phyloP scores from a whole-genome alignment of 345 rosid species.

The Excoecaria agallocha region DNA sequence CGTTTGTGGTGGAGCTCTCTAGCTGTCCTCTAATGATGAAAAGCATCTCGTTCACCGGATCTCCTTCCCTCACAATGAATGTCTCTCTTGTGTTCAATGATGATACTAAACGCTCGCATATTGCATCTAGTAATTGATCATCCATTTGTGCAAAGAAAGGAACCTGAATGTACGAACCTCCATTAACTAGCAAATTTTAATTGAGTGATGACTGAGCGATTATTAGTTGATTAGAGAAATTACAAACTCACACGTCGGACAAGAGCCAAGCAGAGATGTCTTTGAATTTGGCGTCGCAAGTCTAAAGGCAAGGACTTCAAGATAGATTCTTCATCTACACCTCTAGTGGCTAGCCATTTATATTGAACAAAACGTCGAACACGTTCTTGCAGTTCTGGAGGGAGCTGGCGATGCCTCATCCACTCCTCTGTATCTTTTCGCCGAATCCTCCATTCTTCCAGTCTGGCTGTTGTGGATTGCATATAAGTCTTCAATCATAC shows the following conservation, averaged over 20 bases:
- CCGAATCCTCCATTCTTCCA: constrained; percentile 5
- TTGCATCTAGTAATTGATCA: constrained; percentile 11
- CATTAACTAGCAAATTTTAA: too few relatives aligned
- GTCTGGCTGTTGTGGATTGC: constrained; percentile 10
- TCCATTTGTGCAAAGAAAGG: constrained; percentile 12
- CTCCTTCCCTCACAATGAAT: constrained; percentile 6
- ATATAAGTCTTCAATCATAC: constrained; percentile 1
- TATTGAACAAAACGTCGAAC: constrained; percentile 11
- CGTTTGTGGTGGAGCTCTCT: constrained; percentile 2
- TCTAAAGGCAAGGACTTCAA: constrained; percentile 3
- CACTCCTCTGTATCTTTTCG: constrained; percentile 10
- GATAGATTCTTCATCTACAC: constrained; percentile 11
- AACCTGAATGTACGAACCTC: neutral
- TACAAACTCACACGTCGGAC: constrained; percentile 4
- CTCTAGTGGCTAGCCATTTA: constrained; percentile 7
- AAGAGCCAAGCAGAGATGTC: constrained; percentile 12
- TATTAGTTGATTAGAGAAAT: too few relatives aligned
- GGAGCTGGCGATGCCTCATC: constrained; percentile 10
- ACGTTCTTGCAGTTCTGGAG: constrained; percentile 5
- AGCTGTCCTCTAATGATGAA: constrained; percentile 8
- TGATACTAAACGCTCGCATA: neutral
- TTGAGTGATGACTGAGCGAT: too few relatives aligned
- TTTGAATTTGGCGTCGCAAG: constrained; percentile 6
- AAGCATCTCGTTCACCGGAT: constrained; percentile 11
- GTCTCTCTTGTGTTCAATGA: constrained; percentile 3